Base-by-base conservation (phyloP, 129 eudicot species). In the Saposhnikovia divaricata region DNA sequence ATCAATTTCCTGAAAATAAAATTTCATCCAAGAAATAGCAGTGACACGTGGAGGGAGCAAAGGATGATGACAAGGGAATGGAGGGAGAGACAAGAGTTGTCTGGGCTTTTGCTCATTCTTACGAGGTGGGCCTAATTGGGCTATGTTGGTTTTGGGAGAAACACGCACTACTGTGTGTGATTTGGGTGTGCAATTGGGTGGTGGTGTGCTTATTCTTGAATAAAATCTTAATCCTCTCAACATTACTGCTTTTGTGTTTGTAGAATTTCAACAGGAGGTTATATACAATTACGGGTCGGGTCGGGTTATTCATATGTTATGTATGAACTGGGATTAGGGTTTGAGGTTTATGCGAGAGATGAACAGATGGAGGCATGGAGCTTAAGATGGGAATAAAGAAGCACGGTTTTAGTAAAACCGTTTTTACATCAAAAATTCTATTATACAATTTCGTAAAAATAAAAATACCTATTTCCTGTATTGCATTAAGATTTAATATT, bases 81-180 rank as follows among this genome's bases (percentile, higher is more conserved):
- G 93, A 28, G 98, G 98, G 68, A 93, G 82, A 42, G 98, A 91
- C 74, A 93, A 84, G 72, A 91, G 89, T 79, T 91, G 98, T 18
- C 87, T 86, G 68, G 97, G 98, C 70, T 93, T 93, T 43, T 88
- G 85, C 47, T 89, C 93, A 27, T 82, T 28, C 81, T 87, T 93
- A 21, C 89, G 91, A 48, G 37, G 57, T 70, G 69, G 69, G 69
- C 97, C 98, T 84, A 93, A 72, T 79, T 87, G 88, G 80, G 95
- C 78, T 51, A 91, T 77, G 85, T 90, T 79, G 85, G 69, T n/a
- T 61, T 59, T 59, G 14, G 69, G 69, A 4, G 5, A n/a, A 61
- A 61, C 69, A 61, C 69, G 69, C 34, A 61, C 15, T 23, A 59
- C 31, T 59, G 66, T 59, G 66, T 59, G 66, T 59, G 66, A 59